Evolutionary conservation across 495 filamentous ascomycete genomes (phyloP).

Genomic region (Saxophila tyrrhenica): DNA sequence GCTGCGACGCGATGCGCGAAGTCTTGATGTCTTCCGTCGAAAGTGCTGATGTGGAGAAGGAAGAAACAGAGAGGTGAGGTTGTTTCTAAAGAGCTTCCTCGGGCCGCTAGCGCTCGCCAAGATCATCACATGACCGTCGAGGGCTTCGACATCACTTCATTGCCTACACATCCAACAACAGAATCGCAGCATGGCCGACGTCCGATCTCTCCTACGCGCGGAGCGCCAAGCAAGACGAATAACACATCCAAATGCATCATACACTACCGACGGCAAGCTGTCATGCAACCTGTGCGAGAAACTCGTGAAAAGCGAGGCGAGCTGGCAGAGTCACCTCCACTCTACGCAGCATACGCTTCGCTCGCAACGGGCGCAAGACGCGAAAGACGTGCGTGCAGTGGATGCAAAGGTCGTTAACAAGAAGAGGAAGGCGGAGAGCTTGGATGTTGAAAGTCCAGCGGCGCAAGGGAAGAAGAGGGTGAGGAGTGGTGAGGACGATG

Average conservation of each 20-base stretch:
- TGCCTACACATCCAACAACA: not conserved
- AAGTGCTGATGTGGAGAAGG: not conserved
- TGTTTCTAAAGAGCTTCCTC: not conserved
- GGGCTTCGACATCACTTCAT: not conserved
- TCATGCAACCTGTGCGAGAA: slow-evolving; percentile 49
- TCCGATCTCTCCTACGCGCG: slow-evolving; percentile 68
- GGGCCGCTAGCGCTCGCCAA: no score
- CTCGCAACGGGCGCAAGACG: slow-evolving; percentile 4
- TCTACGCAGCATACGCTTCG: slow-evolving; percentile 35
- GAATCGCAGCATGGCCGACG: slow-evolving; percentile 56
- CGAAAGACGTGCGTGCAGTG: slow-evolving; percentile 35
- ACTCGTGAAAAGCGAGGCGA: slow-evolving; percentile 46
- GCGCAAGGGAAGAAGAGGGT: slow-evolving; percentile 7
- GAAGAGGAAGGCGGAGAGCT: slow-evolving; percentile 34
- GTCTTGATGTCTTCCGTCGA: not conserved
- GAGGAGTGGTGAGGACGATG: slow-evolving; percentile 1
- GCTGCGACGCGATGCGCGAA: not conserved
- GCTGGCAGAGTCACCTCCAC: slow-evolving; percentile 49
- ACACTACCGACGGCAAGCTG: slow-evolving; percentile 49
- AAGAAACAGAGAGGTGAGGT: slow-evolving; percentile 1
- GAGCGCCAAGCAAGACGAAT: slow-evolving; percentile 69
- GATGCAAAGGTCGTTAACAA: slow-evolving; percentile 15
- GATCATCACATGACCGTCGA: not conserved
- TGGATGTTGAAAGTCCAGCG: slow-evolving; percentile 1
- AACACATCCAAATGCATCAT: slow-evolving; percentile 51